phyloP scores from a whole-genome alignment of 352 stramenopile species.

The Phytopythium cucurbitacearum region DNA sequence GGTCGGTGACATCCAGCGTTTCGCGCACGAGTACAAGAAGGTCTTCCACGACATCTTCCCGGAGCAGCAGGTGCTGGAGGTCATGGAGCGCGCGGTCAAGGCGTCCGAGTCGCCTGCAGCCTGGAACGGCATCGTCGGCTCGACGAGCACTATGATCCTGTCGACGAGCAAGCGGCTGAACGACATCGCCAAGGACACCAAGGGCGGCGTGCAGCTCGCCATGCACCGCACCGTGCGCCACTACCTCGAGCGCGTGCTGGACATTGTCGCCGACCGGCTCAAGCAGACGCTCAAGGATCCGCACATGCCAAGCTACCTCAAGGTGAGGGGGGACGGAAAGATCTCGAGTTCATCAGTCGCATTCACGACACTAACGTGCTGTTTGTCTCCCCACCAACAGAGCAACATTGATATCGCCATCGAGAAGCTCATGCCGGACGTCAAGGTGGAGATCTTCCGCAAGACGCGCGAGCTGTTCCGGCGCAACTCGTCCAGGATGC shows the following conservation, averaged over 20 bases:
- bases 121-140: slow-evolving; percentile 72
- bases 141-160: slow-evolving; percentile 73
- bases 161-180: slow-evolving; percentile 81
- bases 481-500: slow-evolving; percentile 12
- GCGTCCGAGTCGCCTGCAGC: slow-evolving; percentile 18
- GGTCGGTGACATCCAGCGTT: slow-evolving; percentile 68
- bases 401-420: slow-evolving; percentile 82
- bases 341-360: background rate
- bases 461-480: slow-evolving; percentile 80
- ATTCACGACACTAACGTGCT: slow-evolving; percentile 2
- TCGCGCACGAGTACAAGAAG: slow-evolving; percentile 76
- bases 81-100: slow-evolving; percentile 39
- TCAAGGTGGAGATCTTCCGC: slow-evolving; percentile 86
- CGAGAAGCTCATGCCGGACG: slow-evolving; percentile 85
- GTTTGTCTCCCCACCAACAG: slow-evolving; percentile 9
- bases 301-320: slow-evolving; percentile 80
- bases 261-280: slow-evolving; percentile 70
- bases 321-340: slow-evolving; percentile 19
- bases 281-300: slow-evolving; percentile 79
- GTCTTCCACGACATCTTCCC: slow-evolving; percentile 81
- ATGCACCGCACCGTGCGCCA: slow-evolving; percentile 78
- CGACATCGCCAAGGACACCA: slow-evolving; percentile 81
- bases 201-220: slow-evolving; percentile 73
- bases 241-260: slow-evolving; percentile 71
- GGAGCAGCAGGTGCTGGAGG: slow-evolving; percentile 56